A percentile compares a stretch with the other conserved stretches of the same genome.
phyloP scores from a whole-genome alignment of 768 basidiomycete genomes.

The Xerocomus brunneocitrinus region DNA sequence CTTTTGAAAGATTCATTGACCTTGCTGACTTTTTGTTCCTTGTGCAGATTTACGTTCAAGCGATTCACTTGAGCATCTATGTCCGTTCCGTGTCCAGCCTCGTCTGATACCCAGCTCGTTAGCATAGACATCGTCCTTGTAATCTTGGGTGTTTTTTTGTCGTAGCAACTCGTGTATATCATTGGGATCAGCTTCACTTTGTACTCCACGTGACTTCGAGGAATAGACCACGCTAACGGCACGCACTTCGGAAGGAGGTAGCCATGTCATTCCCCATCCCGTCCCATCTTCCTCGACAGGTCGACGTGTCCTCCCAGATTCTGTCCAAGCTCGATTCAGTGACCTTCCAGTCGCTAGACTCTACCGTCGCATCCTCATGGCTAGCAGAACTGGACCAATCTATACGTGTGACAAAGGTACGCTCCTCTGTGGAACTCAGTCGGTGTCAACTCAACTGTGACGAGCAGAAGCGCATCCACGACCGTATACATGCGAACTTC shows the following conservation, averaged over 20 bases:
- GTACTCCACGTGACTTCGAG: constrained; percentile 17
- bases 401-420: constrained; percentile 68
- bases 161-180: constrained; percentile 18
- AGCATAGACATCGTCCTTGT: constrained; percentile 26
- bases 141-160: constrained; percentile 22
- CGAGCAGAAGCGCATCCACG: constrained; percentile 60
- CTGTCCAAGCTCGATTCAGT: constrained; percentile 66
- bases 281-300: constrained; percentile 64
- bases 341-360: constrained; percentile 52
- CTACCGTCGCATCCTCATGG: constrained; percentile 64
- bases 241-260: neutral
- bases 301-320: constrained; percentile 68
- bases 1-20: neutral
- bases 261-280: constrained; percentile 74
- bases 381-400: constrained; percentile 66
- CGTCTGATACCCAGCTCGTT: constrained; percentile 24
- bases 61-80: constrained; percentile 43
- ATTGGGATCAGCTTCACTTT: neutral
- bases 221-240: neutral
- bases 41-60: constrained; percentile 77
- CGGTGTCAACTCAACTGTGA: constrained; percentile 4
- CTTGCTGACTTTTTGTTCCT: neutral
- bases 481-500: constrained; percentile 63
- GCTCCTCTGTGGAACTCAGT: constrained; percentile 2
- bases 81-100: constrained; percentile 1